phyloP scores from a whole-genome alignment of 1,139 yeast species.

The Lodderomyces beijingensis region DNA sequence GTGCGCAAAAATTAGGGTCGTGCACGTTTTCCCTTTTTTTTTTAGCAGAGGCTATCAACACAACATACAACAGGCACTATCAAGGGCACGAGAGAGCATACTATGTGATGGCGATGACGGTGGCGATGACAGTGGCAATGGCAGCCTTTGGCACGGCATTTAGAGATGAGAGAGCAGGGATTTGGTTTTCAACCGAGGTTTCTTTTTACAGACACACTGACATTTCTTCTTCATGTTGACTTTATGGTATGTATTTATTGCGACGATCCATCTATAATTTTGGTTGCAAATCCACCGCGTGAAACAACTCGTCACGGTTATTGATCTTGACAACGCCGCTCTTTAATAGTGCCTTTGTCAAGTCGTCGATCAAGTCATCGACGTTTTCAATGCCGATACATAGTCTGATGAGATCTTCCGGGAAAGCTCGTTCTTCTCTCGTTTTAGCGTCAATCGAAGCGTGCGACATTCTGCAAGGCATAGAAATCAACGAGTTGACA shows the following conservation, averaged over 20 bases:
- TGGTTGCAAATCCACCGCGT: conserved; percentile 39
- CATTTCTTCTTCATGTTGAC: too few species aligned
- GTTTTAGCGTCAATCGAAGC: conserved; percentile 91
- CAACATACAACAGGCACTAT: too few species aligned
- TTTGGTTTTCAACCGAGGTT: too few species aligned
- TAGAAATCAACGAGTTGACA: conserved; percentile 82
- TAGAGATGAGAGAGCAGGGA: too few species aligned
- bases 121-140: too few species aligned
- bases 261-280: conserved; percentile 34
- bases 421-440: conserved; percentile 81
- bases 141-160: not conserved
- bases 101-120: too few species aligned
- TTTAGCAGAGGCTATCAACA: too few species aligned
- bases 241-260: too few species aligned
- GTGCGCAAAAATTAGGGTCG: too few species aligned
- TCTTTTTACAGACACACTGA: too few species aligned
- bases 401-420: conserved; percentile 83
- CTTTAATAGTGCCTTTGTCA: conserved; percentile 61
- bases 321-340: conserved; percentile 57
- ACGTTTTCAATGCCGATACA: conserved; percentile 83
- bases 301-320: conserved; percentile 40
- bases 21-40: too few species aligned
- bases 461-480: conserved; percentile 95
- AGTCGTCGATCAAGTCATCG: conserved; percentile 65
- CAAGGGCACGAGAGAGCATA: too few species aligned